Base-by-base conservation (phyloP, 495 filamentous ascomycete species). In the Rhypophila decipiens region DNA sequence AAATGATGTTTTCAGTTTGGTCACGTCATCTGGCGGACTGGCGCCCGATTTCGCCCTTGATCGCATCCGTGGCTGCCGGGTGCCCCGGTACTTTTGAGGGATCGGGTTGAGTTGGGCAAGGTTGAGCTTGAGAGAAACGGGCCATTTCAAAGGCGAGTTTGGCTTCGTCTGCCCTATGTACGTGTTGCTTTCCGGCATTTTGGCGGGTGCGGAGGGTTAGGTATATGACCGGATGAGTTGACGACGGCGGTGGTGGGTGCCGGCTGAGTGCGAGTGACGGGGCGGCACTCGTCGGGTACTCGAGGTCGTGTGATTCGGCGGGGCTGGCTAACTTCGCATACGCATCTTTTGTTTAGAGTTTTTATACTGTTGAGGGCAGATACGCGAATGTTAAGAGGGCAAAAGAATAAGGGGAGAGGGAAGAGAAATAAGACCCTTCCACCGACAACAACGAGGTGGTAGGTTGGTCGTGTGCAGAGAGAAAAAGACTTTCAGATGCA, bases 1-100 rank as follows among this genome's bases (percentile, higher is more conserved):
- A 63, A 87, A 85, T 22, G 89, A 95, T 1, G 84, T 93, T 58
- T 93, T 74, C 36, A 96, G 68, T n/a, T 75, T 73, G 33, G 88
- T 74, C 60, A 97, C 76, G 43, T 61, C 51, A 20, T 67, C 19
- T 27, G 33, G 39, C 11, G 78, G 82, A 21, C 83, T 84, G 8
- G 82, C 76, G 33, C 85, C 83, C 19, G 86, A 84, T 57, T 84
- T 74, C 33, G 82, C 71, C 65, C 46, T 50, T 21, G 78, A 82
- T 21, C 85, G 85, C 59, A 90, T 67, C 56, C 83, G 85, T 39
- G 85, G 86, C 41, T 85, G 78, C 56, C 90, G 71, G 67, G 77
- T 80, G 51, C 84, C 75, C 40, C 86, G 83, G 66, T 86, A 76
- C 35, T 84, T 78, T 64, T 86, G 82, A 15, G 87, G 84, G 18